Base-by-base conservation (phyloP, 1,284 basidiomycete genomes). In the Inonotus obliquus region DNA sequence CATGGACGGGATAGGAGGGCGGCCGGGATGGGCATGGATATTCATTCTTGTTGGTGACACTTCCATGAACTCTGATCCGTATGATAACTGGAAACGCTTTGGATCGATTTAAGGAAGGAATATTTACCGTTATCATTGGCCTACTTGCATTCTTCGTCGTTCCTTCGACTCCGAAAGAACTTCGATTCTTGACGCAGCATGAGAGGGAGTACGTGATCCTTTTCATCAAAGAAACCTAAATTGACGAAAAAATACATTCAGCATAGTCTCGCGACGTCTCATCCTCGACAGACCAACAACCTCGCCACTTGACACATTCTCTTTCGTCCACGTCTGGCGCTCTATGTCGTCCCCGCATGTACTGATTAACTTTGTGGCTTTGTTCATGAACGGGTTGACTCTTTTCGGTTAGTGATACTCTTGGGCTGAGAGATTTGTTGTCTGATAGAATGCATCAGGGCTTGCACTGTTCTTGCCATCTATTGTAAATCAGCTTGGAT, bases 11-110 rank as follows among this genome's bases (percentile, higher is more conserved):
- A 72, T 80, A 9, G 76, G 77, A 0, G 72, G 77, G 10, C 75
- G 75, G 14, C 74, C 76, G 0, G 80, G 79, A 0, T 84, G 83
- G 84, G 74, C 79, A 19, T 89, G 86, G 86, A 87, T 90, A 63
- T 86, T 85, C 69, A 83, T 85, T 65, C 65, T 85, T 54, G 83
- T 74, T 64, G 9, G 71, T 62, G 11, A 6, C 47, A 72, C 63
- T 21, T 71, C n/a, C n/a, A 71, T 69, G 74, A 69, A 67, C 67
- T 75, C 23, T 32, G 35, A 49, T 38, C 9, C 53, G 27, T 14
- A 32, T 38, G 7, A 21, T 17, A 32, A n/a, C n/a, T n/a, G n/a
- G n/a, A n/a, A n/a, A n/a, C n/a, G n/a, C n/a, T n/a, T n/a, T 32
- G 4, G 32, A 32, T 32, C 32, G 19, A 17, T 47, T 35, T 53